Percentiles rank a stretch among this genome's conserved stretches.
phyloP scores from a whole-genome alignment of 345 rosid species.

The Populus nigra region DNA sequence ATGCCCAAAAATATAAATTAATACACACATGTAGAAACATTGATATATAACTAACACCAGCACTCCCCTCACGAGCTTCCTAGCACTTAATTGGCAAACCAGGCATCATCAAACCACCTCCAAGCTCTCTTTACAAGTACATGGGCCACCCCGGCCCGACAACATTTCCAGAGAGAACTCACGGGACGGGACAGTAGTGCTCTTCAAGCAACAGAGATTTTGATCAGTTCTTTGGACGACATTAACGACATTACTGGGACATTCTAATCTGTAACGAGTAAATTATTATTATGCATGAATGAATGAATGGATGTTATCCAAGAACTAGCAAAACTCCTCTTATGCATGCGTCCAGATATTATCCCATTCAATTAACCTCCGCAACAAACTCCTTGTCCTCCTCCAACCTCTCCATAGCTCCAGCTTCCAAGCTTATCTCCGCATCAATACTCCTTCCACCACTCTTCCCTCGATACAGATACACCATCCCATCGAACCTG shows the following conservation, averaged over 20 bases:
- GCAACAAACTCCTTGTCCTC: constrained; percentile 56
- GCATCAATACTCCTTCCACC: constrained; percentile 86
- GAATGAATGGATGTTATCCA: not conserved
- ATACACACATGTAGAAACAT: too few relatives aligned
- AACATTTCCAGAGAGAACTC: not conserved
- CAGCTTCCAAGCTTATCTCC: constrained; percentile 69
- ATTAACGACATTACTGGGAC: not conserved
- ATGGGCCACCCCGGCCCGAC: too few relatives aligned
- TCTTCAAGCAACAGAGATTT: not conserved
- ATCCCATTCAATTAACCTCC: constrained; percentile 19
- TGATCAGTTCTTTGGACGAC: not conserved
- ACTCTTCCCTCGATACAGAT: constrained; percentile 80
- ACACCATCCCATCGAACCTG: constrained; percentile 93
- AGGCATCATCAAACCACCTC: not conserved
- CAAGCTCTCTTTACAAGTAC: too few relatives aligned
- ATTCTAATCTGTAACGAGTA: not conserved
- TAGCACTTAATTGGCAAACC: not conserved
- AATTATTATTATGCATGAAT: too few relatives aligned
- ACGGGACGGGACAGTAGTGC: too few relatives aligned
- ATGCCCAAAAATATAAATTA: too few relatives aligned
- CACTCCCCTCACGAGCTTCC: not conserved
- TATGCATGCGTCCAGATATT: not conserved
- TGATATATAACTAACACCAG: not conserved
- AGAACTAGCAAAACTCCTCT: not conserved
- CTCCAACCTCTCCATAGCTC: constrained; percentile 71